Percentiles rank a stretch among this genome's conserved stretches.
Conservation (phyloP, 441 rosid genomes). For the Erysimum cheiri region DNA sequence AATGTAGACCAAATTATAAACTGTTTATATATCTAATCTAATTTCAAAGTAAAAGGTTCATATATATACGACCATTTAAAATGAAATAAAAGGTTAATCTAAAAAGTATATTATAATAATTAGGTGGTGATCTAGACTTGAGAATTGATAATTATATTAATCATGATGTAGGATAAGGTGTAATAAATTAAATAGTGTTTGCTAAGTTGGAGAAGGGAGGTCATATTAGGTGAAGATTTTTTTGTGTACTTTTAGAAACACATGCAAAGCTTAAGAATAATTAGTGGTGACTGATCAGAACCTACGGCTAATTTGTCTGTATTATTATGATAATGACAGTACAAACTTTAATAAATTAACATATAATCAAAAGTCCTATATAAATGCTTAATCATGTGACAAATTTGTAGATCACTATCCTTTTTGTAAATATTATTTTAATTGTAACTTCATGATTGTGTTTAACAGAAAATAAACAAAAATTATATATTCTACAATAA, state of each 20-base stretch:
- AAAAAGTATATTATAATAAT: conserved; percentile 10
- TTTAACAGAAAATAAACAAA: conserved; percentile 23
- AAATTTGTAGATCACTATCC: conserved; percentile 29
- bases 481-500: too few relatives aligned
- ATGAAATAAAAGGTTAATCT: not conserved
- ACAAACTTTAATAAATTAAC: conserved; percentile 22
- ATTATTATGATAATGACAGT: conserved; percentile 36
- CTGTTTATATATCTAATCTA: conserved; percentile 5
- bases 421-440: conserved; percentile 2
- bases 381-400: conserved; percentile 43
- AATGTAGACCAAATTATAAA: conserved; percentile 5
- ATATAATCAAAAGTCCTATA: conserved; percentile 14
- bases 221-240: conserved; percentile 44
- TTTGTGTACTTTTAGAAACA: conserved; percentile 45
- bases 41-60: conserved; percentile 27
- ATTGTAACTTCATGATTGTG: not conserved
- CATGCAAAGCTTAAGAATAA: conserved; percentile 39
- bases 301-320: conserved; percentile 42
- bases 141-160: conserved; percentile 17
- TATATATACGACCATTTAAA: conserved; percentile 7
- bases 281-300: conserved; percentile 45
- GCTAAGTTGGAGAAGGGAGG: conserved; percentile 32
- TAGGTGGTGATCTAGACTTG: conserved; percentile 33
- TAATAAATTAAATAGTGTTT: conserved; percentile 31
- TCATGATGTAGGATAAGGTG: conserved; percentile 34